These are phyloP conservation scores for Steccherinum ochraceum DNA, from an alignment of 768 basidiomycete species.

Conservation along the genomic window DNA sequence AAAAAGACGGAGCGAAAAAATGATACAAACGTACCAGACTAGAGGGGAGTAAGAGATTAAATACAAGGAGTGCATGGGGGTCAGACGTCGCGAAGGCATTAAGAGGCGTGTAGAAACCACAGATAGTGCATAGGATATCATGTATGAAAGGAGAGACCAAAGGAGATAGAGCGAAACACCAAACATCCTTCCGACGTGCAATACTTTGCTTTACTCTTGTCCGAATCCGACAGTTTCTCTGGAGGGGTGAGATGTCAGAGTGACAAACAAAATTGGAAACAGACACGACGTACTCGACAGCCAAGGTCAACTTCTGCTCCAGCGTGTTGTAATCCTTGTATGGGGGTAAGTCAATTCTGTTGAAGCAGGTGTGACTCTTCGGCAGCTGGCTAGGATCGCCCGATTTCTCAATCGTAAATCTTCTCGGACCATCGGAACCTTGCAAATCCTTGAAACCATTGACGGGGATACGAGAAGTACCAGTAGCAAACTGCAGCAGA, in stretches of 20 bases:
- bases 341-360: constrained; percentile 92
- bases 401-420: constrained; percentile 98
- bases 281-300: constrained; percentile 71
- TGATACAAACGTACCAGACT: too few relatives aligned
- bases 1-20: too few relatives aligned
- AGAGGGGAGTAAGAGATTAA: too few relatives aligned
- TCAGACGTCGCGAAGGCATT: not conserved
- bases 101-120: not conserved
- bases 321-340: constrained; percentile 93
- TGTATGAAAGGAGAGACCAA: not conserved
- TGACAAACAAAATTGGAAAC: not conserved
- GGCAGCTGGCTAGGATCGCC: constrained; percentile 95
- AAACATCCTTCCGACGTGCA: not conserved
- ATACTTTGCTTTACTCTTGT: constrained; percentile 60
- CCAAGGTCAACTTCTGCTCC: constrained; percentile 92
- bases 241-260: constrained; percentile 3
- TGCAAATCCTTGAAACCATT: constrained; percentile 99
- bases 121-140: not conserved
- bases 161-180: not conserved
- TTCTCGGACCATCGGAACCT: constrained; percentile 92
- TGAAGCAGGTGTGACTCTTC: constrained; percentile 97
- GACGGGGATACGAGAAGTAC: constrained; percentile 94
- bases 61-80: too few relatives aligned
- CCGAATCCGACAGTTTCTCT: constrained; percentile 95
- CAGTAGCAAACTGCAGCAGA: constrained; percentile 92